Evolutionary conservation across 805 yeast species (phyloP), one percentile per base, ranked within the genome.

Genomic region (Lipomyces kockii): DNA sequence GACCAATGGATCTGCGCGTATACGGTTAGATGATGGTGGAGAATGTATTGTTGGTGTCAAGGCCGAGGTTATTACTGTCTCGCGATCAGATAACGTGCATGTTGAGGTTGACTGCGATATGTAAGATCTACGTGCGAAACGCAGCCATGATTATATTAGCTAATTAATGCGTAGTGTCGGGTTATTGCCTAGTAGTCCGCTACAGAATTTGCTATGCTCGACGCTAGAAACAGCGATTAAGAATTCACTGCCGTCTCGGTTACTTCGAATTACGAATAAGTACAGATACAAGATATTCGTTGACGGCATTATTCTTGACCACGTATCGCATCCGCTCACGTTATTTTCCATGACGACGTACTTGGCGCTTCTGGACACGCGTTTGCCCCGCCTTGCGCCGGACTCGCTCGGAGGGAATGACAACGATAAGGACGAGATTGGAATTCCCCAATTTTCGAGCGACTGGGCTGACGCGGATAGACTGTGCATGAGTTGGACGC

Each of bases 11-110:
- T 92, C 98, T 1, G 89, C 98, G 0, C 84, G 97, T 79, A 86
- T 94, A 22, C 84, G 92, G 71, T 84, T 92, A 43, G 84, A 90
- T 60, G 98, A 94, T 78, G 98, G 99, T 27, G 86, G 92, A 69
- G 98, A 95, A 78, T 92, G 97, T 74, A 89, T 95, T 43, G 94
- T 92, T 4, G 95, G 98, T 75, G 84, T 94, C 59, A 95, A 95
- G 78, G 86, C 93, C 12, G 89, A 90, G 74, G 97, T 93, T 2
- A 90, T 91, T 17, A 60, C 61, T 37, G 65, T 68, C n/a, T 25
- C 27, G 20, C n/a, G 34, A 12, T 59, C 69, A 67, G 78, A 69
- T 67, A 83, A 84, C 20, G 73, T 81, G 0, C 79, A 91, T 49
- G 87, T 92, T 35, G 97, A 91, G 63, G 87, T 94, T 17, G 97